Evolutionary conservation across 106 monocot species (phyloP).

Genomic region (Dendrobium chrysotoxum): DNA sequence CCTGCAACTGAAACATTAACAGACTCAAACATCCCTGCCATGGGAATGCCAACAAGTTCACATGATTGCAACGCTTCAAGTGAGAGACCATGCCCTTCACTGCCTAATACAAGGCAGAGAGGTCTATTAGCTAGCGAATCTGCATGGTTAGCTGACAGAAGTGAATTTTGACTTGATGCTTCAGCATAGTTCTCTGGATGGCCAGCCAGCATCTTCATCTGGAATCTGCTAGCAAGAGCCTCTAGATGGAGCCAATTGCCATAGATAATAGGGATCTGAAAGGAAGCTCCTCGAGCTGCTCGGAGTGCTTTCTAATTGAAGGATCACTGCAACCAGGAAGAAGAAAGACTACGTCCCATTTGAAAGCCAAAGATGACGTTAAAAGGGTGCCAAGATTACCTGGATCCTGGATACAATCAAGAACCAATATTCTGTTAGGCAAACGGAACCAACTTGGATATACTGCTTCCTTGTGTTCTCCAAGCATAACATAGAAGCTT

Average conservation of each 20-base stretch:
- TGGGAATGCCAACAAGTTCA: conserved; percentile 79
- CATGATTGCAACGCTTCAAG: conserved; percentile 33
- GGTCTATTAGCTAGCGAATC: conserved; percentile 29
- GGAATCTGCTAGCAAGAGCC: conserved; percentile 27
- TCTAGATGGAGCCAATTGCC: conserved; percentile 63
- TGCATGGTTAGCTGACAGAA: conserved; percentile 38
- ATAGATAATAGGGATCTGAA: conserved; percentile 77
- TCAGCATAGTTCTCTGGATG: conserved; percentile 45
- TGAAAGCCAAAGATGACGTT: no score
- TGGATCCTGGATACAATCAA: conserved; percentile 83
- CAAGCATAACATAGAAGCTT: conserved; percentile 38
- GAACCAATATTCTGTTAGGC: conserved; percentile 63
- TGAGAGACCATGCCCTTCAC: conserved; percentile 84
- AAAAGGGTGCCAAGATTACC: no score
- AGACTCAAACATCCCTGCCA: conserved; percentile 79
- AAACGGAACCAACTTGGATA: conserved; percentile 32
- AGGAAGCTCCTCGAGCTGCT: conserved; percentile 85
- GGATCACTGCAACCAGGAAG: conserved; percentile 88
- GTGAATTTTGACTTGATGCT: conserved; percentile 1
- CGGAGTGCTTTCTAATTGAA: conserved; percentile 91
- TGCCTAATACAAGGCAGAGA: conserved; percentile 81
- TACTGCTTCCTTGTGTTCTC: conserved; percentile 14
- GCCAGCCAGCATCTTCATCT: conserved; percentile 72
- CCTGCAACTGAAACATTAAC: conserved; percentile 97
- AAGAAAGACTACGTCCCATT: conserved; percentile 85